A percentile compares a stretch with the other conserved stretches of the same genome.
Evolutionary conservation across 1,284 basidiomycete genomes (phyloP).

Genomic region (Microbotryum lychnidis-dioicae): DNA sequence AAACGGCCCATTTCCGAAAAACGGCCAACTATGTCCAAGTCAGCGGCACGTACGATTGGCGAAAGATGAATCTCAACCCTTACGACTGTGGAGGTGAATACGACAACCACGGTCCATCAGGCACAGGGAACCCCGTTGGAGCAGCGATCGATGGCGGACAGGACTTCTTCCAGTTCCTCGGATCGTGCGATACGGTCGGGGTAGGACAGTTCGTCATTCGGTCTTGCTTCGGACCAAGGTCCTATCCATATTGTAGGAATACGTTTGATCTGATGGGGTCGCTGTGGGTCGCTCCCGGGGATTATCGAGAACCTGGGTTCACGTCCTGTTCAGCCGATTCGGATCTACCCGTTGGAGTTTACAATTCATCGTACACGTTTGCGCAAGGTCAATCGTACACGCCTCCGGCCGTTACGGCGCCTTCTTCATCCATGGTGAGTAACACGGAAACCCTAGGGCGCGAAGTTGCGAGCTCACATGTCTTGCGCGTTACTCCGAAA

Average conservation of each 20-base stretch:
- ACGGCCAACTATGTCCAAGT: constrained; percentile 32
- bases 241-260: constrained; percentile 34
- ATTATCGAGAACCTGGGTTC: constrained; percentile 34
- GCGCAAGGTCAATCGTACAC: constrained; percentile 32
- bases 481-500: too few species aligned
- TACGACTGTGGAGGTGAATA: constrained; percentile 32
- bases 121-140: constrained; percentile 34
- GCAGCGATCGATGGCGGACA: constrained; percentile 32
- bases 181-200: constrained; percentile 36
- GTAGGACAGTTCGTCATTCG: constrained; percentile 33
- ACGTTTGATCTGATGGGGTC: constrained; percentile 35
- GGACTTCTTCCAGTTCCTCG: constrained; percentile 11
- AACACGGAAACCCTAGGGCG: too few species aligned
- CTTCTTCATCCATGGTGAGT: constrained; percentile 26
- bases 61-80: constrained; percentile 33
- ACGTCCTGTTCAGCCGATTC: constrained; percentile 34
- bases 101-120: constrained; percentile 24
- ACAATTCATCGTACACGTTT: constrained; percentile 35
- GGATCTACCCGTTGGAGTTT: constrained; percentile 33
- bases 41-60: constrained; percentile 34
- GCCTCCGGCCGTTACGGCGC: constrained; percentile 30
- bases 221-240: constrained; percentile 28
- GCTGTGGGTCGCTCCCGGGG: constrained; percentile 12
- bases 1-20: constrained; percentile 33
- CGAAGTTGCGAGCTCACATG: too few species aligned